These are phyloP conservation scores for Talaromyces liani DNA, from an alignment of 495 filamentous ascomycete genomes.

Conservation along the genomic window DNA sequence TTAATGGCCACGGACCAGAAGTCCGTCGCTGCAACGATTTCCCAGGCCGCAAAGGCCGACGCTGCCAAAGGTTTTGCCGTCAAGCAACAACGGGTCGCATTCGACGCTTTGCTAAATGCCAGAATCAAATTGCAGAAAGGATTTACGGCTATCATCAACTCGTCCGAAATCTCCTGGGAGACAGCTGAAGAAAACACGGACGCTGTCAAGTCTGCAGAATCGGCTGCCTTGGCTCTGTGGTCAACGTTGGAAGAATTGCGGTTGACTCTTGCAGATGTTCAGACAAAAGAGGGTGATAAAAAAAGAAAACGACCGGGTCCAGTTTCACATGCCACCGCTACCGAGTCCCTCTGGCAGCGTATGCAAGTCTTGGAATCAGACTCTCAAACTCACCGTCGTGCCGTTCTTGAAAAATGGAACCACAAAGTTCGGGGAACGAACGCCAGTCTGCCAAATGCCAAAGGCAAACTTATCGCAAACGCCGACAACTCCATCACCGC, in stretches of 20 bases:
- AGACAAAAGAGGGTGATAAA: constrained; percentile 36
- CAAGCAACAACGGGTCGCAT: constrained; percentile 71
- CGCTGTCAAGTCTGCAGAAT: constrained; percentile 68
- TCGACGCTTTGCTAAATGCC: constrained; percentile 78
- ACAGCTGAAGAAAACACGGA: constrained; percentile 29
- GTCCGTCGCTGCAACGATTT: constrained; percentile 58
- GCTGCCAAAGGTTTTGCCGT: constrained; percentile 79
- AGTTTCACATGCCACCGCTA: constrained; percentile 40
- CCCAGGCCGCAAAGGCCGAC: constrained; percentile 68
- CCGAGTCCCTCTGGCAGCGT: constrained; percentile 59
- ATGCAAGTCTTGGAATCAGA: constrained; percentile 61
- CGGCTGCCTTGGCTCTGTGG: constrained; percentile 82
- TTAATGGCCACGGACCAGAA: constrained; percentile 69
- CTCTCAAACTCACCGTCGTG: constrained; percentile 32
- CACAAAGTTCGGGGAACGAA: constrained; percentile 43
- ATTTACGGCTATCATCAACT: constrained; percentile 70
- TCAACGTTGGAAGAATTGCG: constrained; percentile 73
- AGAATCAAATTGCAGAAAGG: constrained; percentile 90
- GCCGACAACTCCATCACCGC: constrained; percentile 53
- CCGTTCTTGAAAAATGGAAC: constrained; percentile 41
- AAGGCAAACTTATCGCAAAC: constrained; percentile 38
- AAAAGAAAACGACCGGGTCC: constrained; percentile 52
- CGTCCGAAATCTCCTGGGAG: constrained; percentile 37
- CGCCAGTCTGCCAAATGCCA: constrained; percentile 26
- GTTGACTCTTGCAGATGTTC: constrained; percentile 44